Evolutionary conservation across 208 protist species (phyloP).

Genomic region (Crithidia sp.): DNA sequence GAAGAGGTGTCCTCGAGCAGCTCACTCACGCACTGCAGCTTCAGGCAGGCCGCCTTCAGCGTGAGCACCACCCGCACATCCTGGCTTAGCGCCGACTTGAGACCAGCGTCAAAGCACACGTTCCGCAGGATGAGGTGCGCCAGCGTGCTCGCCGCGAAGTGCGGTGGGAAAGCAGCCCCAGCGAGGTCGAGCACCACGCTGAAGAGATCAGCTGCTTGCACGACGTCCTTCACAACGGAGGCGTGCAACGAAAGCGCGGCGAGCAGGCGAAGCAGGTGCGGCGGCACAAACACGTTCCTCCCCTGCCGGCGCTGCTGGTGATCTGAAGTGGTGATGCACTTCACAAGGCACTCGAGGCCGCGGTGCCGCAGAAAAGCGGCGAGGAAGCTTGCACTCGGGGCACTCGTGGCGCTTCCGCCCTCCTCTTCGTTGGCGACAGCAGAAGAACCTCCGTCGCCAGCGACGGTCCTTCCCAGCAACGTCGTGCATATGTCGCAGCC

Average conservation of each 20-base stretch:
- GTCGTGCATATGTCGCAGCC: constrained; percentile 27
- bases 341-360: constrained; percentile 24
- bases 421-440: background rate
- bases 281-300: constrained; percentile 28
- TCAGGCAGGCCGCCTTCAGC: constrained; percentile 68
- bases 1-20: constrained; percentile 19
- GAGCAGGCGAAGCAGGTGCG: constrained; percentile 54
- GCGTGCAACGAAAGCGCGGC: constrained; percentile 64
- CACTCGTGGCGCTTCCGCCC: background rate
- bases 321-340: constrained; percentile 23
- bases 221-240: constrained; percentile 45
- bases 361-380: constrained; percentile 30
- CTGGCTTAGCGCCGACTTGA: constrained; percentile 78
- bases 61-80: constrained; percentile 72
- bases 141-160: constrained; percentile 40
- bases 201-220: constrained; percentile 48
- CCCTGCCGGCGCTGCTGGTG: constrained; percentile 23
- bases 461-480: background rate
- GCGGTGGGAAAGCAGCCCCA: constrained; percentile 17
- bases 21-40: constrained; percentile 32
- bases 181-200: constrained; percentile 70
- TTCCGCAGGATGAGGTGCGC: constrained; percentile 77
- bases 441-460: background rate
- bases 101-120: constrained; percentile 59
- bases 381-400: constrained; percentile 10